Conservation (phyloP, 2,329 filamentous ascomycete species). For the Fusarium anguioides region DNA sequence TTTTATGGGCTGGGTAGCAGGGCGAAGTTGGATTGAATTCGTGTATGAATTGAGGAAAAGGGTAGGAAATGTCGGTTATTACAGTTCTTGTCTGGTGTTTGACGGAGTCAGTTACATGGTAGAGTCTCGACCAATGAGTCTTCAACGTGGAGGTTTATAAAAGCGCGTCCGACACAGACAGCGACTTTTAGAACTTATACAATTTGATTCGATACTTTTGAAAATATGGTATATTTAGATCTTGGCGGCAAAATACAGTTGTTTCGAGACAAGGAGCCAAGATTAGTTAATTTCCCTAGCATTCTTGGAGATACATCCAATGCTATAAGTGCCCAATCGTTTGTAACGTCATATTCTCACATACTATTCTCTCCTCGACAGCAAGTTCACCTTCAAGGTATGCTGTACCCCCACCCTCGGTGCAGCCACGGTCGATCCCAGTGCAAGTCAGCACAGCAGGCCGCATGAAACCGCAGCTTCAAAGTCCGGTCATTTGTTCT, state of each 20-base stretch:
- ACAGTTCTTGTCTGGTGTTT: slow-evolving; percentile 14
- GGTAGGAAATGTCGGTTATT: slow-evolving; percentile 15
- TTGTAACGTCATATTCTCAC: background rate
- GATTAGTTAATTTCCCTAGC: background rate
- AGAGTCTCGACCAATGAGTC: background rate
- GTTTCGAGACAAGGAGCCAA: background rate
- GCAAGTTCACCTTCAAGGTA: slow-evolving; percentile 8
- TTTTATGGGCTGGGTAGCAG: background rate
- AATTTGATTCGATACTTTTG: background rate
- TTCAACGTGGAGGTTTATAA: background rate
- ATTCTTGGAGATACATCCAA: background rate
- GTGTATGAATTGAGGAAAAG: slow-evolving; percentile 21
- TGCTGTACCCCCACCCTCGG: slow-evolving; percentile 32
- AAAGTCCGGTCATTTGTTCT: background rate
- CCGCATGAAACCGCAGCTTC: slow-evolving; percentile 16
- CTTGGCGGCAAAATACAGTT: background rate
- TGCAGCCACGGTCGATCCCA: slow-evolving; percentile 31
- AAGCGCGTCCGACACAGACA: background rate
- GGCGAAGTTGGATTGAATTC: slow-evolving; percentile 14
- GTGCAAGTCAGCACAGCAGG: slow-evolving; percentile 29
- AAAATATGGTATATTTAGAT: background rate
- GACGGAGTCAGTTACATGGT: slow-evolving; percentile 14
- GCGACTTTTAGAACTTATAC: background rate
- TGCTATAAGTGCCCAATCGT: background rate
- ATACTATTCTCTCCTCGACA: background rate